Conservation (phyloP, 495 filamentous ascomycete genomes). For the Chaetomium fimeti region DNA sequence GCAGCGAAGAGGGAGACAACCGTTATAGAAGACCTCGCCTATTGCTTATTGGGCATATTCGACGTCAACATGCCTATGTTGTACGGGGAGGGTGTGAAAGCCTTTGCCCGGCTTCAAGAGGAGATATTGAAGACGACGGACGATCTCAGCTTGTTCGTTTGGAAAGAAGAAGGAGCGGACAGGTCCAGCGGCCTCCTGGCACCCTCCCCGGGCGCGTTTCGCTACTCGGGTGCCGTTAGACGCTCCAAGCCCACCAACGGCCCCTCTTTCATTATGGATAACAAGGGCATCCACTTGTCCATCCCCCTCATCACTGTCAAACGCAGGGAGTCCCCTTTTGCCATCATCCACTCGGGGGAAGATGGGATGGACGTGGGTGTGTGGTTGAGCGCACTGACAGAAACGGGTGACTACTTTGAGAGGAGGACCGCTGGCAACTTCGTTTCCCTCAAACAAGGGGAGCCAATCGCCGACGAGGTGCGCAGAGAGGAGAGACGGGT, state of each 20-base stretch:
- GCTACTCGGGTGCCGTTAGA: neutral
- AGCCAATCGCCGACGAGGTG: too few species aligned
- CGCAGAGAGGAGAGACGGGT: too few species aligned
- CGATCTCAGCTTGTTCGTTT: neutral
- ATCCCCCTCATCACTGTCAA: too few species aligned
- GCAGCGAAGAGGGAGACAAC: slow-evolving; percentile 16
- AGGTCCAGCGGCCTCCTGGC: too few species aligned
- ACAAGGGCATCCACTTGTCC: neutral
- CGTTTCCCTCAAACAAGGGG: too few species aligned
- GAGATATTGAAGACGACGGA: neutral
- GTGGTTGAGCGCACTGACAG: too few species aligned
- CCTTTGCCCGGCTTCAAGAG: neutral
- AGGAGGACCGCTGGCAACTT: too few species aligned
- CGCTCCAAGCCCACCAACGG: neutral
- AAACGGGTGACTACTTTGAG: too few species aligned
- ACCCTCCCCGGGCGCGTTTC: too few species aligned
- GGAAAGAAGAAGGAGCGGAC: neutral
- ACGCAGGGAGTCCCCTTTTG: too few species aligned
- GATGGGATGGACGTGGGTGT: too few species aligned
- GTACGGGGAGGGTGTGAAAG: slow-evolving; percentile 10
- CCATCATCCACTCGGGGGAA: too few species aligned
- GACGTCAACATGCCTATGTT: slow-evolving; percentile 22
- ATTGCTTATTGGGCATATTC: slow-evolving; percentile 26
- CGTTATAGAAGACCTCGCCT: slow-evolving; percentile 20
- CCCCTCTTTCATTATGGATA: neutral